Base-by-base conservation (phyloP, 192 early-diverging fungal species). In the Spinellus fusiger region DNA sequence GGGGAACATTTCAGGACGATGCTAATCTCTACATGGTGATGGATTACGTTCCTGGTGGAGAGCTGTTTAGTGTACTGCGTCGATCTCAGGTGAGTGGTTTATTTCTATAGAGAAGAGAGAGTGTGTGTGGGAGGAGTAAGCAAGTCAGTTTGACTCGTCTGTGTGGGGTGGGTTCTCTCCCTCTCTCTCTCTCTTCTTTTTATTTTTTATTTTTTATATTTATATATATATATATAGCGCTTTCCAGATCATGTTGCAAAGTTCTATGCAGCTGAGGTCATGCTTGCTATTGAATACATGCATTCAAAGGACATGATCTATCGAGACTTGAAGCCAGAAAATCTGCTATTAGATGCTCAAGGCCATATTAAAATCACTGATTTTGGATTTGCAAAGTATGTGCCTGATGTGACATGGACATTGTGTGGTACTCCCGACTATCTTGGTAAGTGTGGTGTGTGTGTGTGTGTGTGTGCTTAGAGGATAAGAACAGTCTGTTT, bases 21-120 rank as follows among this genome's bases (percentile, higher is more conserved):
- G 79, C 81, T 35, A 98, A 95, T 68, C 68, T 99, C 63, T 97
- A 95, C 73, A 91, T 99, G 74, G 90, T 95, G n/a, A 85, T 98
- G 84, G 95, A 97, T 71, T 98, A 95, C 77, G 87, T 96, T 5
- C 87, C 89, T 44, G 96, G 96, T 63, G 96, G 95, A 52, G 92
- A 98, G 78, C 78, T 98, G 63, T 88, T 90, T 73, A 80, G 86
- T 48, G 79, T 89, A 56, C 58, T 90, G 69, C 69, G 84, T 69
- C 84, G 89, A 68, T 84, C 85, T 29, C 88, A 89, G 80, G 90
- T 93, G n/a, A n/a, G n/a, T n/a, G n/a, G n/a, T n/a, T n/a, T n/a
- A n/a, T n/a, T n/a, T n/a, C n/a, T n/a, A n/a, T n/a, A n/a, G n/a
- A n/a, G 81, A 71, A 62, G 73, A 16, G 25, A 38, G 27, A 29